These are phyloP conservation scores for Hygrophila difformis DNA, from an alignment of 257 asterid species.

Conservation along the genomic window DNA sequence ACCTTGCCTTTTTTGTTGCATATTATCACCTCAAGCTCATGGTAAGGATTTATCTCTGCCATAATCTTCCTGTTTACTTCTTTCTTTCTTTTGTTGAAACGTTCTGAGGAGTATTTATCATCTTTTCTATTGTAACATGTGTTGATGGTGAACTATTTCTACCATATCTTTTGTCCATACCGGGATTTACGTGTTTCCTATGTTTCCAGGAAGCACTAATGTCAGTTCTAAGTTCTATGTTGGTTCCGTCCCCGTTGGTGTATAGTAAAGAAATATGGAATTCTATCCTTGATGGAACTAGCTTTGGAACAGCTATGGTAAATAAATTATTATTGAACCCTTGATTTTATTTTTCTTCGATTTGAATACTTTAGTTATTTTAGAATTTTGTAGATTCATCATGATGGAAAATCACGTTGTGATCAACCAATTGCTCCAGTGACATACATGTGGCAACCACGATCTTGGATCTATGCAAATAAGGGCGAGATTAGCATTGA, in stretches of 20 bases:
- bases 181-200: conserved; percentile 8
- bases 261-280: conserved; percentile 28
- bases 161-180: background rate
- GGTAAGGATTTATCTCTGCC: background rate
- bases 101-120: too few species aligned
- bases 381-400: conserved; percentile 52
- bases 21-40: background rate
- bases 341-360: background rate
- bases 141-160: background rate
- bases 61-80: background rate
- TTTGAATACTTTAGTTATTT: conserved; percentile 14
- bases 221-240: conserved; percentile 34
- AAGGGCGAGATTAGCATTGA: conserved; percentile 16
- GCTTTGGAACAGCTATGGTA: conserved; percentile 70
- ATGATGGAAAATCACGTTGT: conserved; percentile 30
- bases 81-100: conserved; percentile 5
- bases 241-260: conserved; percentile 47
- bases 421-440: conserved; percentile 62
- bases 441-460: conserved; percentile 76
- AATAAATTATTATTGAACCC: conserved; percentile 14
- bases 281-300: conserved; percentile 44
- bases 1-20: conserved; percentile 13
- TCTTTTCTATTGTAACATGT: conserved; percentile 4
- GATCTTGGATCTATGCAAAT: conserved; percentile 13
- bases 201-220: conserved; percentile 48